Evolutionary conservation across 768 basidiomycete genomes (phyloP).

Genomic region (Boletus eberwhitei): DNA sequence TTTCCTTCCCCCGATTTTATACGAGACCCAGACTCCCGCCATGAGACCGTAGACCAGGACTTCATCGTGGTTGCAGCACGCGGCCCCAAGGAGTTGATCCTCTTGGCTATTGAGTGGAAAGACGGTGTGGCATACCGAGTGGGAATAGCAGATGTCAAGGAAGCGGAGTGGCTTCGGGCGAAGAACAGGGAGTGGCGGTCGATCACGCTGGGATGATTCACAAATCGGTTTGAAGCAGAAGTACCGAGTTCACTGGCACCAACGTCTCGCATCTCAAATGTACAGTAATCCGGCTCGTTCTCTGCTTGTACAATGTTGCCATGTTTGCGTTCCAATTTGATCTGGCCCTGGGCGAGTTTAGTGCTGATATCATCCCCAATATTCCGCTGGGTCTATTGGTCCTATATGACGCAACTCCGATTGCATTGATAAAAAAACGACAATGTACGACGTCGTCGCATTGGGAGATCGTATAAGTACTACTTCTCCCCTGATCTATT

Average conservation of each 20-base stretch:
- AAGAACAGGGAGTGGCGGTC: slow-evolving; percentile 15
- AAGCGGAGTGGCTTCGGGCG: not conserved
- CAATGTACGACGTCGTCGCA: no score
- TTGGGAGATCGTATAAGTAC: no score
- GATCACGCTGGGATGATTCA: slow-evolving; percentile 7
- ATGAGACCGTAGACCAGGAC: slow-evolving; percentile 6
- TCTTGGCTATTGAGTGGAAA: slow-evolving; percentile 16
- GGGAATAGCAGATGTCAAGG: not conserved
- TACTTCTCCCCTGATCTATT: no score
- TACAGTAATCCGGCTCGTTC: not conserved
- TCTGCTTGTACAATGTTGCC: not conserved
- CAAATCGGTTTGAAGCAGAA: not conserved
- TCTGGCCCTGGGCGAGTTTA: no score
- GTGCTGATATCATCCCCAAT: no score
- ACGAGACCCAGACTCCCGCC: not conserved
- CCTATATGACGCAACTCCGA: no score
- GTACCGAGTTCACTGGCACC: no score
- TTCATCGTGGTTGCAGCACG: slow-evolving; percentile 12
- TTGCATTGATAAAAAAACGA: no score
- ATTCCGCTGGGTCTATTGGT: no score
- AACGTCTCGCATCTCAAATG: not conserved
- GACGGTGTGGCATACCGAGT: slow-evolving; percentile 16
- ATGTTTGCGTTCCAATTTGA: not conserved
- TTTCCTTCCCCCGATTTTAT: not conserved
- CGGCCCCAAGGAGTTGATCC: not conserved